Conservation (phyloP, 2,329 filamentous ascomycete genomes). For the Alternaria gansuensis region DNA sequence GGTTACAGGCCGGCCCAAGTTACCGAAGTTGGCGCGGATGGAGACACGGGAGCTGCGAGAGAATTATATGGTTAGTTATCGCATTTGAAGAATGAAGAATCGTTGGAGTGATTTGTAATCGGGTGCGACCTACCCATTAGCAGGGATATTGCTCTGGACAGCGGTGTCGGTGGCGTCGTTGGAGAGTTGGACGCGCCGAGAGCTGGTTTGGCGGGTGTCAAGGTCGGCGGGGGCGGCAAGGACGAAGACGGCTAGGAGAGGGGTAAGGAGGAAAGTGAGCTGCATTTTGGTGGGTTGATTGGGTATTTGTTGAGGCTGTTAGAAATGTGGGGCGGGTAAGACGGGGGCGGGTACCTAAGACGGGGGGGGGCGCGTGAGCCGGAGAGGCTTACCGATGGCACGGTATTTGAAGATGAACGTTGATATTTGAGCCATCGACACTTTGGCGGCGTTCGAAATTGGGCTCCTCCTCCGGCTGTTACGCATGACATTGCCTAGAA, state of each 20-base stretch:
- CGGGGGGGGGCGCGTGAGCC: not conserved
- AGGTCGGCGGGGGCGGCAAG: conserved; percentile 17
- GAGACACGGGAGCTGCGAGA: not conserved
- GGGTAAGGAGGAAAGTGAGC: conserved; percentile 21
- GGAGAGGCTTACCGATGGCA: no score
- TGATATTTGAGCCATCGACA: rapidly evolving
- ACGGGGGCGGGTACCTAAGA: not conserved
- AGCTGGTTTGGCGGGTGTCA: conserved; percentile 10
- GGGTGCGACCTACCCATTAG: conserved; percentile 6
- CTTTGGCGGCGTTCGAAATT: not conserved
- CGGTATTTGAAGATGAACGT: not conserved
- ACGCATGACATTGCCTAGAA: not conserved
- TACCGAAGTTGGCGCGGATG: conserved; percentile 1
- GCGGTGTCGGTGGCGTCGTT: conserved; percentile 26
- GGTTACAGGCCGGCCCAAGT: not conserved
- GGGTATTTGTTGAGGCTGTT: not conserved
- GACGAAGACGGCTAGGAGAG: conserved; percentile 23
- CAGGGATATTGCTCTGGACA: conserved; percentile 22
- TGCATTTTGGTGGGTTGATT: conserved; percentile 15
- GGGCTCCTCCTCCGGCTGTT: no score
- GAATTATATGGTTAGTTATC: no score
- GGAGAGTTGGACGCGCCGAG: conserved; percentile 25
- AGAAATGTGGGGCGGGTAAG: not conserved
- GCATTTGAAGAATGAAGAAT: no score
- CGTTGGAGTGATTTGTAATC: not conserved